Base-by-base conservation (phyloP, 805 yeast species). In the Pichia paraexigua region DNA sequence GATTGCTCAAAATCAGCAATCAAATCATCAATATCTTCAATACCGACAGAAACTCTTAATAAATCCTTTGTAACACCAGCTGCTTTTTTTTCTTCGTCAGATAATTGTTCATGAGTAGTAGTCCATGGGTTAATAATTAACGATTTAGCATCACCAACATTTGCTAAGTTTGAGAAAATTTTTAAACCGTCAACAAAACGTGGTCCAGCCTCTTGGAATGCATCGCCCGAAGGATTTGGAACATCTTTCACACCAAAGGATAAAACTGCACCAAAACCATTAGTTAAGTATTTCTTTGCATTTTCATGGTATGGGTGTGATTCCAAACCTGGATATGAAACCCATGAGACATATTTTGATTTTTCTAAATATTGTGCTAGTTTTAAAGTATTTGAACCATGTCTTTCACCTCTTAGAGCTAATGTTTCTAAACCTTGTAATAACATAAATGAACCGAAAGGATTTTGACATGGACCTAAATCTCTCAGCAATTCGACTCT, bases 141-240 rank as follows among this genome's bases (percentile, higher is more conserved):
- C 44, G 98, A 88, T 75, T 92, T 94, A 47, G 92, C 83, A 65
- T 92, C 99, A 66, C 99, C 99, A 53, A 92, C 97, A 63, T 92
- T 92, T 47, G 99, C 98, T 66, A 94, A 80, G 73, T 90, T 87
- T 32, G 96, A 85, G 51, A 96, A 95, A 52, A 94, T 71, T 70
- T 88, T 80, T 69, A 94, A 79, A 60, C 71, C 73, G 69, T 91
- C 96, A 54, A 88, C 96, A 54, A 90, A 88, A 60, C 75, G 78
- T 50, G 92, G 91, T 60, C 95, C 89, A 41, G 91, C 80, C 58
- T 82, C 85, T 60, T 80, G 66, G 73, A 86, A 87, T 56, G 82
- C 84, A 58, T 79, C 79, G 40, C 72, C 79, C 10, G 73, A 70
- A 41, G 70, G 65, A 28, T 65, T 62, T n/a, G 64, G 66, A 53